Conservation (phyloP, 139 green algal species). For the Cymbomonas tetramitiformis region DNA sequence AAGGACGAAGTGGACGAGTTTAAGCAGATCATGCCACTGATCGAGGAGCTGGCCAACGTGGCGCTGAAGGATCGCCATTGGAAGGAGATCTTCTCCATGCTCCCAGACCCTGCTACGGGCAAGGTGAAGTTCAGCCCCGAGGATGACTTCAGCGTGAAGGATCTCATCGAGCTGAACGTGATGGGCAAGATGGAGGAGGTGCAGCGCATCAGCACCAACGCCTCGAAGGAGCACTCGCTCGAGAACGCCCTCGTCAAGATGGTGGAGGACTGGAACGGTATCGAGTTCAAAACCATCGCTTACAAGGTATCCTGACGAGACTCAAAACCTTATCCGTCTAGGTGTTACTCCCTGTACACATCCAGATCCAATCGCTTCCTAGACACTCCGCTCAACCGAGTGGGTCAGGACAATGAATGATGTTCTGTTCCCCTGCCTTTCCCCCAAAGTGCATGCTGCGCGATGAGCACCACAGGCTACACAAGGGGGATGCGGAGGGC, state of each 20-base stretch:
- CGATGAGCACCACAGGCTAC: too few species aligned
- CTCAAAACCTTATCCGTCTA: background rate
- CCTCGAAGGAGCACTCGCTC: constrained; percentile 50
- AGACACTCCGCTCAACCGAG: too few species aligned
- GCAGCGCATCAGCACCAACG: constrained; percentile 30
- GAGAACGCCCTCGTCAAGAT: constrained; percentile 65
- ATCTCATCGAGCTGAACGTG: constrained; percentile 42
- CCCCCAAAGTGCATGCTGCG: too few species aligned
- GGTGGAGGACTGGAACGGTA: constrained; percentile 50
- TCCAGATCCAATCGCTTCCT: too few species aligned
- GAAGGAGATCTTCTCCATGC: constrained; percentile 25
- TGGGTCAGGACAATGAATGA: too few species aligned
- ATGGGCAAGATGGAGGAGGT: constrained; percentile 44
- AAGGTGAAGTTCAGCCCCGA: constrained; percentile 24
- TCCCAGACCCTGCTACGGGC: background rate
- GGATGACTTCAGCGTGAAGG: constrained; percentile 50
- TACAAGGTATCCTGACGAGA: too few species aligned
- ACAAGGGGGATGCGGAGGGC: too few species aligned
- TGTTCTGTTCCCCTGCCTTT: too few species aligned
- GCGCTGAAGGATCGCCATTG: constrained; percentile 27
- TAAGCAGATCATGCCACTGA: constrained; percentile 23
- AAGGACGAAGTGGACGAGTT: constrained; percentile 33
- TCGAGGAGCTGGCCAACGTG: constrained; percentile 25
- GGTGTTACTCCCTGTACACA: too few species aligned
- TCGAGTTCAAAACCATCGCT: constrained; percentile 39